Conservation (phyloP, 306 rosid species). For the Pterocarpus macrocarpus region DNA sequence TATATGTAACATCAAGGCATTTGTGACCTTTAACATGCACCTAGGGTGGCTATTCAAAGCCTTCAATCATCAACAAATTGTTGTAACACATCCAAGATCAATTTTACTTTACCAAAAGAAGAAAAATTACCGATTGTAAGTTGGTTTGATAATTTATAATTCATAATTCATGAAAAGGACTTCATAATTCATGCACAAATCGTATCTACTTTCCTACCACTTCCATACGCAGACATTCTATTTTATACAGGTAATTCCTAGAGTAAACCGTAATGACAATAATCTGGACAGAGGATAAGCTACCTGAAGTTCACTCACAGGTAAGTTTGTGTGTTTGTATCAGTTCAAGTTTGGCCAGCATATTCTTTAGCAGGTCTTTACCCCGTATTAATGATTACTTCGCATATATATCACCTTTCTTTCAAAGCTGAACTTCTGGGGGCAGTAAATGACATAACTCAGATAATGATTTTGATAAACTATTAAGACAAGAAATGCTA, state of each 20-base stretch:
- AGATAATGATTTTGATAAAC: no score
- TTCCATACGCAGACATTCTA: no score
- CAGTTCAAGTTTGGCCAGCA: slow-evolving; percentile 75
- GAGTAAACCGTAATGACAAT: no score
- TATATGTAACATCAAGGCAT: slow-evolving; percentile 9
- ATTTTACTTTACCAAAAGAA: slow-evolving; percentile 28
- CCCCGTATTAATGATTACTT: slow-evolving; percentile 52
- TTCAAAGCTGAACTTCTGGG: slow-evolving; percentile 51
- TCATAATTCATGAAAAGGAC: no score
- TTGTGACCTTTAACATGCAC: slow-evolving; percentile 28
- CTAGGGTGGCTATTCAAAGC: slow-evolving; percentile 20
- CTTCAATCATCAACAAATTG: slow-evolving; percentile 26
- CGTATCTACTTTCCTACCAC: no score
- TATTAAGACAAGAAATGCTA: no score
- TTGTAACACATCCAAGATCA: slow-evolving; percentile 9
- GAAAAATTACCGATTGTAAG: not conserved
- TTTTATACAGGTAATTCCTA: no score
- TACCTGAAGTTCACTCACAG: no score
- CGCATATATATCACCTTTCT: slow-evolving; percentile 42
- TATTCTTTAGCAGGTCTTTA: slow-evolving; percentile 54
- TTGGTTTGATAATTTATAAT: not conserved
- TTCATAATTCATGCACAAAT: no score
- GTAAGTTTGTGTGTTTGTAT: not conserved
- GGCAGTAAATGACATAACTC: no score
- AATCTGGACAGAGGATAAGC: no score